Evolutionary conservation across 2,329 filamentous ascomycete species (phyloP).

Genomic region (Aureobasidium melanogenum): DNA sequence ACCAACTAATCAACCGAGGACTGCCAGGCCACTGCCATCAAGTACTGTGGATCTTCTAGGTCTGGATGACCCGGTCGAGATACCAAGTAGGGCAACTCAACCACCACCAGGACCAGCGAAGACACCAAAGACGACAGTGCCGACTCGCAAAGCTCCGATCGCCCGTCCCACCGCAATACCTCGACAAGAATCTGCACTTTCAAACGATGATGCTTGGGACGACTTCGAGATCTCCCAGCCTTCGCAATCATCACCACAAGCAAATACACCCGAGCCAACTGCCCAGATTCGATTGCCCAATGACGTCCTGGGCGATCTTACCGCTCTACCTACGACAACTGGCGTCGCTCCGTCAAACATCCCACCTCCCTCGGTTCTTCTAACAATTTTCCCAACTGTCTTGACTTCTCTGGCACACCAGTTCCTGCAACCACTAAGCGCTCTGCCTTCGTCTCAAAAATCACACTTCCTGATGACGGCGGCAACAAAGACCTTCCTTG

Average conservation of each 20-base stretch:
- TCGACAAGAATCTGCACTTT: not conserved
- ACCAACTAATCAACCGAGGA: not conserved
- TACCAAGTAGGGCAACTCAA: not conserved
- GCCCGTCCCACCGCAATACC: constrained; percentile 4
- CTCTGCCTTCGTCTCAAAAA: constrained; percentile 41
- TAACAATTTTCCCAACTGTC: constrained; percentile 65
- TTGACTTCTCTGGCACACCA: constrained; percentile 56
- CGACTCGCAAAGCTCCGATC: constrained; percentile 23
- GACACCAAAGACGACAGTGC: constrained; percentile 19
- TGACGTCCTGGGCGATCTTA: constrained; percentile 1
- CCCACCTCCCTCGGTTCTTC: constrained; percentile 74
- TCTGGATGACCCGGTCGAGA: constrained; percentile 14
- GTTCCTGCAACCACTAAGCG: constrained; percentile 56
- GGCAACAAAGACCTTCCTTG: constrained; percentile 53
- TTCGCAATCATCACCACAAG: not conserved
- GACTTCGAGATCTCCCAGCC: constrained; percentile 30
- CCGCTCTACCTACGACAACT: constrained; percentile 17
- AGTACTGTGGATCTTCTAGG: constrained; percentile 20
- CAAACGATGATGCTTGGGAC: constrained; percentile 30
- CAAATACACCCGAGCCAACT: not conserved
- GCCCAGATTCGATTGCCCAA: constrained; percentile 6
- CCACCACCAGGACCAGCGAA: not conserved
- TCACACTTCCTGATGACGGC: constrained; percentile 53
- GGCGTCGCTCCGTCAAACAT: constrained; percentile 67
- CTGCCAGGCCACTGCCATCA: not conserved